These are phyloP conservation scores for Penicillium polonicum DNA, from an alignment of 2,329 filamentous ascomycete species.

Conservation along the genomic window DNA sequence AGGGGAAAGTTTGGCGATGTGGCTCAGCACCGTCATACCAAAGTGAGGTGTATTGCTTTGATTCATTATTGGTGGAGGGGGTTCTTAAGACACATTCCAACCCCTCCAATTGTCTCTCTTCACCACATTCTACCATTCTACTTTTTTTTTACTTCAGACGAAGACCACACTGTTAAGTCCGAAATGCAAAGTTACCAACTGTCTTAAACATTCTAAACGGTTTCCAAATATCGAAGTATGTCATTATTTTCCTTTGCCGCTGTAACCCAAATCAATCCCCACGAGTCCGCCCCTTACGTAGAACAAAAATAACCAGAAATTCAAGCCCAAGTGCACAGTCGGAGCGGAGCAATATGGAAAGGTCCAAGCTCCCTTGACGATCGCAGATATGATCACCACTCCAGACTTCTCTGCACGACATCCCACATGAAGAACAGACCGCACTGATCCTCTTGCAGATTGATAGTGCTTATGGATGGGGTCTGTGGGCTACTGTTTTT, in stretches of 20 bases:
- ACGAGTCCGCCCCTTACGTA: not conserved
- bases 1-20: constrained; percentile 19
- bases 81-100: constrained; percentile 25
- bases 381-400: constrained; percentile 21
- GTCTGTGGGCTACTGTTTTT: constrained; percentile 1
- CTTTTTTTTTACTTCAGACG: not conserved
- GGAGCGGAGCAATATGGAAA: constrained; percentile 16
- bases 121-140: constrained; percentile 20
- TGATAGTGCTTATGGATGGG: constrained; percentile 14
- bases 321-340: not conserved
- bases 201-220: not conserved
- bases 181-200: not conserved
- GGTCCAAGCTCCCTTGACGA: constrained; percentile 24
- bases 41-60: constrained; percentile 1
- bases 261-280: constrained; percentile 3
- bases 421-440: constrained; percentile 12
- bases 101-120: constrained; percentile 17
- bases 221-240: not conserved
- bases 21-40: constrained; percentile 19
- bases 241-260: constrained; percentile 6
- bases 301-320: not conserved
- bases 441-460: constrained; percentile 12
- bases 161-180: not conserved
- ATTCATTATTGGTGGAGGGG: constrained; percentile 14
- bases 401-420: constrained; percentile 23